Conservation (phyloP, 2,329 filamentous ascomycete species). For the Botryotinia globosa region DNA sequence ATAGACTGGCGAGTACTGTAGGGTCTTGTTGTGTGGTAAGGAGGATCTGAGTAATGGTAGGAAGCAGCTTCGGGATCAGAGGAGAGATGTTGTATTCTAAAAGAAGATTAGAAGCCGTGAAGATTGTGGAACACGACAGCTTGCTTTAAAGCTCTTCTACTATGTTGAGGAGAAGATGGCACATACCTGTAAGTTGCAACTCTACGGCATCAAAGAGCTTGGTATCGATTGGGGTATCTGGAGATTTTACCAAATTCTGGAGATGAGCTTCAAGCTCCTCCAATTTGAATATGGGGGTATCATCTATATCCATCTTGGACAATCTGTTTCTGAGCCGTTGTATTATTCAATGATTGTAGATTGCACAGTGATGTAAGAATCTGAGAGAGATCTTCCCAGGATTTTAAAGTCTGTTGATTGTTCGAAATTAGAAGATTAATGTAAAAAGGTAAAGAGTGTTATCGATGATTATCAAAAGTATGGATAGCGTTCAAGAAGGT, state of each 20-base stretch:
- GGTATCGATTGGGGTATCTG: constrained; percentile 44
- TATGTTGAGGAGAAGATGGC: background rate
- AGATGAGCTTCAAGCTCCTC: constrained; percentile 55
- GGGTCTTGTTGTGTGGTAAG: constrained; percentile 51
- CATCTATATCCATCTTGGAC: constrained; percentile 10
- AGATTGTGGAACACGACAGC: background rate
- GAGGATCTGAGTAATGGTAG: constrained; percentile 53
- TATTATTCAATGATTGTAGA: background rate
- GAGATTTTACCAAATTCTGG: constrained; percentile 47
- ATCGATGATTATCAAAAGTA: background rate
- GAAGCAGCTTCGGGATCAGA: constrained; percentile 53
- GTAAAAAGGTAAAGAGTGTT: background rate
- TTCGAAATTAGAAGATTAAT: background rate
- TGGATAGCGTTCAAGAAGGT: background rate
- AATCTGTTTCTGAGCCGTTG: background rate
- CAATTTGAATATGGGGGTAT: constrained; percentile 39
- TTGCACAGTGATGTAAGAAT: background rate
- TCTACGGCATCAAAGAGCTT: constrained; percentile 59
- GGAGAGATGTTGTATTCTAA: constrained; percentile 52
- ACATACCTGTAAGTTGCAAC: constrained; percentile 54
- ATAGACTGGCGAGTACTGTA: constrained; percentile 49
- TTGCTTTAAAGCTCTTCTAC: background rate
- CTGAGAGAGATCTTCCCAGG: background rate
- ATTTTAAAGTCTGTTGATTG: background rate
- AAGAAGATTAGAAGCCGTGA: constrained; percentile 20